Percentiles rank a stretch among this genome's conserved stretches.
These are phyloP conservation scores for Pseudozyma tsukubaensis DNA, from an alignment of 1,284 basidiomycete genomes.

Conservation along the genomic window DNA sequence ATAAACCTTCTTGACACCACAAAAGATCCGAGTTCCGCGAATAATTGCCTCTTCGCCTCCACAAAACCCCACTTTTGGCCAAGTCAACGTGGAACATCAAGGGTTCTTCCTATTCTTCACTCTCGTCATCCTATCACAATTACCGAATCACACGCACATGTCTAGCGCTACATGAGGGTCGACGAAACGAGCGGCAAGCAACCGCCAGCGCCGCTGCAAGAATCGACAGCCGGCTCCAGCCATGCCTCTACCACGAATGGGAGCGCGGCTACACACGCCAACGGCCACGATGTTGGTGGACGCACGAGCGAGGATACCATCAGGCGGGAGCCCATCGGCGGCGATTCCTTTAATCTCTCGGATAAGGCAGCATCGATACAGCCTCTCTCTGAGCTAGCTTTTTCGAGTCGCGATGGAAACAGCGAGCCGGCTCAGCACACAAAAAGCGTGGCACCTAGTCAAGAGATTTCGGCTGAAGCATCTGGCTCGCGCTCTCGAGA, in stretches of 20 bases:
- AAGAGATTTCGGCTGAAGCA: not conserved
- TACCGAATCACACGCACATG: constrained; percentile 14
- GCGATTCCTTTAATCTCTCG: not conserved
- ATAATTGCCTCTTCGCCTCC: constrained; percentile 12
- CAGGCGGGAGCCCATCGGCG: constrained; percentile 4
- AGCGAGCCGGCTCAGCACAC: not conserved
- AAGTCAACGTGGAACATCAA: constrained; percentile 2
- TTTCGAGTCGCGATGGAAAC: too few relatives aligned
- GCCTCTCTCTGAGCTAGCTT: not conserved
- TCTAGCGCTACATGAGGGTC: constrained; percentile 18
- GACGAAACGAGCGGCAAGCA: constrained; percentile 9
- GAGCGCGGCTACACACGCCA: not conserved
- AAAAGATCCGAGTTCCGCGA: constrained; percentile 26
- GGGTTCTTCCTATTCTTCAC: not conserved
- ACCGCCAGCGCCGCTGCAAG: constrained; percentile 10
- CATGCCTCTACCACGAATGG: not conserved
- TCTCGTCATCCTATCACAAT: not conserved
- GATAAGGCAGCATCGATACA: not conserved
- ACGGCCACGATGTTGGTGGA: not conserved
- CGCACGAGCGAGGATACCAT: constrained; percentile 31
- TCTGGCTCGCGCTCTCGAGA: constrained; percentile 13
- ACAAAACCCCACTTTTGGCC: constrained; percentile 14
- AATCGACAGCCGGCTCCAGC: not conserved
- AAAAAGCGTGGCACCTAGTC: not conserved
- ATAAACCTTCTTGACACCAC: not conserved